Evolutionary conservation across 176 grass and related monocot species (phyloP), one percentile per base, ranked within the genome.

Genomic region (Avena atlantica): DNA sequence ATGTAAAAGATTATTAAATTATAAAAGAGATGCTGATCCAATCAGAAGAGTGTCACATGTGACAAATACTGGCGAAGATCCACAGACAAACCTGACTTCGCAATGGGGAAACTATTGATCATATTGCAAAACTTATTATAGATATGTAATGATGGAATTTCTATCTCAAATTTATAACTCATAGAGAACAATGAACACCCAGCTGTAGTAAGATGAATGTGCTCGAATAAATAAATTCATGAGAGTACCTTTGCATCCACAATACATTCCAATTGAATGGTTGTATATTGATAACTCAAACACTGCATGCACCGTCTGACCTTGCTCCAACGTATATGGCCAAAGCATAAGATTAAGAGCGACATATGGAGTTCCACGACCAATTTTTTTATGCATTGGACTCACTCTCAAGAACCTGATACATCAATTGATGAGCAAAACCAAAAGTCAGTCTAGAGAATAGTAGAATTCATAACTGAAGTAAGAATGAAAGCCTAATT

Each of bases 201-300:
- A 78, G 19, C 27, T 78, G 74, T 48, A 80, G 49, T 9, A 66
- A 8, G 14, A 76, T 55, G 58, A 12, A 34, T 64, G 20, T 25
- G 16, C 8, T 37, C 45, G 31, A 40, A 40, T 40, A 56, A 64
- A 52, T 25, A 81, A 40, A 52, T 83, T 59, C 23, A 31, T 31
- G 29, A 31, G 29, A 31, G 4, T 83, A 88, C 80, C 72, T 88
- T 69, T 88, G 62, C 17, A 34, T 69, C 71, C 72, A 59, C 8
- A 34, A 36, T 83, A 76, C 23, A 24, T 29, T 34, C 36, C 50
- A 48, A 24, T 57, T 49, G 86, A 88, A 44, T 88, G 71, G 24
- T 77, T 83, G 50, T 77, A 88, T 14, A 88, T 34, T 36, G 79
- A 88, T 8, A 88, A 47, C 86, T 87, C 70, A 4, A 87, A 76